These are phyloP conservation scores for Gossypium arboreum DNA, from an alignment of 345 rosid genomes.

Conservation along the genomic window DNA sequence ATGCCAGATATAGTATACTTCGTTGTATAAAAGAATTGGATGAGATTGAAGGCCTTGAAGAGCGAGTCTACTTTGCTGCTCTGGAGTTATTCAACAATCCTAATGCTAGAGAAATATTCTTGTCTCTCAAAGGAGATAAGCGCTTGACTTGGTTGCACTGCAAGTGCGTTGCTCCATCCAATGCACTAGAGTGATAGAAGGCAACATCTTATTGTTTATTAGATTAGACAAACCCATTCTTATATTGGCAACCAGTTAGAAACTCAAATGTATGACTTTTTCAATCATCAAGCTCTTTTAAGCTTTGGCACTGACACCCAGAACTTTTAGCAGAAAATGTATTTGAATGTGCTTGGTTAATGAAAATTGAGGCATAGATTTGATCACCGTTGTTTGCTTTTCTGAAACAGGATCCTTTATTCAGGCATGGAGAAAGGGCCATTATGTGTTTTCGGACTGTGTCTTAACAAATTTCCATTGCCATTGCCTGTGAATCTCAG, in stretches of 20 bases:
- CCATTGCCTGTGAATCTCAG: conserved; percentile 86
- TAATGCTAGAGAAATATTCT: conserved; percentile 50
- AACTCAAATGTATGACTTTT: background rate
- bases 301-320: background rate
- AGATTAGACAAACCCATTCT: background rate
- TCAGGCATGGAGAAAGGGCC: background rate
- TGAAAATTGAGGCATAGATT: background rate
- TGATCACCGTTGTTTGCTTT: background rate
- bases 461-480: conserved; percentile 61
- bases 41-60: conserved; percentile 29
- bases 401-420: background rate
- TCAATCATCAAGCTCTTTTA: background rate
- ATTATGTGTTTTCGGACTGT: background rate
- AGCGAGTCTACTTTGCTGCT: conserved; percentile 46
- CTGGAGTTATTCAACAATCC: conserved; percentile 43
- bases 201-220: background rate
- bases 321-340: background rate
- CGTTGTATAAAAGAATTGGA: conserved; percentile 49
- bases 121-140: conserved; percentile 40
- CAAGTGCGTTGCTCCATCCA: conserved; percentile 31
- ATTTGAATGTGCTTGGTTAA: background rate
- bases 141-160: conserved; percentile 44
- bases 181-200: background rate
- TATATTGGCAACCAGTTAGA: background rate
- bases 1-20: conserved; percentile 36